phyloP scores from a whole-genome alignment of 2,329 filamentous ascomycete genomes.

The Exophiala oligosperma region DNA sequence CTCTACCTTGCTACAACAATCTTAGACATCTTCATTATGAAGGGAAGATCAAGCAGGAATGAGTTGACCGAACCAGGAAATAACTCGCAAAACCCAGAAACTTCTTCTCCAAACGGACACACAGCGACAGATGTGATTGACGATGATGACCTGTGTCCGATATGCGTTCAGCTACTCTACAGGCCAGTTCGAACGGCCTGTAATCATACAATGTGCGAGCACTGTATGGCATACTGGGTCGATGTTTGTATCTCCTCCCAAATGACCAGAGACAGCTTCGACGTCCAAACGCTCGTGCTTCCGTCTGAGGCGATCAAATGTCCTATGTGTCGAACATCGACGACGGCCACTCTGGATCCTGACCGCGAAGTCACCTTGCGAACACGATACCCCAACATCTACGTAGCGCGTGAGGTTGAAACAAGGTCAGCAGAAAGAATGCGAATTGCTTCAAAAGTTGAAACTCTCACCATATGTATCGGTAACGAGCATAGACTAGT shows the following conservation, averaged over 20 bases:
- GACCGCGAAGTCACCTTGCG: conserved; percentile 10
- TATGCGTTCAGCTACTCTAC: conserved; percentile 26
- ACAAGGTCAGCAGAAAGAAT: conserved; percentile 7
- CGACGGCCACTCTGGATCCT: conserved; percentile 17
- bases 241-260: conserved; percentile 27
- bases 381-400: conserved; percentile 19
- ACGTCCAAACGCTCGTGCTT: conserved; percentile 19
- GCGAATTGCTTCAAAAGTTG: conserved; percentile 18
- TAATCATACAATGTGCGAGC: conserved; percentile 25
- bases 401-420: conserved; percentile 13
- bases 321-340: conserved; percentile 28
- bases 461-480: conserved; percentile 25
- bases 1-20: neutral
- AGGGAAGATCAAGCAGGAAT: neutral
- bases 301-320: conserved; percentile 27
- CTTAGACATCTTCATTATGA: neutral
- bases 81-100: neutral
- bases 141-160: conserved; percentile 26
- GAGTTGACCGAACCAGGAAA: neutral
- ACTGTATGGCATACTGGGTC: conserved; percentile 28
- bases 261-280: conserved; percentile 23
- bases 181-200: conserved; percentile 25
- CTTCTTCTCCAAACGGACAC: neutral
- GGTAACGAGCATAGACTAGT: conserved; percentile 27
- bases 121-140: conserved; percentile 13